Conservation (phyloP, 495 filamentous ascomycete species). For the Barbatosphaeria neglecta region DNA sequence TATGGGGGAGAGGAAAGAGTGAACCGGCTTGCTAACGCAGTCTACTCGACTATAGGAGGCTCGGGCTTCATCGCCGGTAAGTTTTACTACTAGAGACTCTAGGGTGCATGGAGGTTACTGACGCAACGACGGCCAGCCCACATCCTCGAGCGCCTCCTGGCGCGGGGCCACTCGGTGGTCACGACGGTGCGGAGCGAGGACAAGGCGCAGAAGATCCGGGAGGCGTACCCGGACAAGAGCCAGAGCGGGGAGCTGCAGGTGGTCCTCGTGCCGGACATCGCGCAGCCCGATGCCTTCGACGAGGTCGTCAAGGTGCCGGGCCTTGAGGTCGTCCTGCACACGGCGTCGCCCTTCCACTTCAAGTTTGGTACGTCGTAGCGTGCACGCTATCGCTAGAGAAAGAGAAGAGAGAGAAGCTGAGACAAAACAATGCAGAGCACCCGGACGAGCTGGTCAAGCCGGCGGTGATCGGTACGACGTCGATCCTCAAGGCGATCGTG, state of each 20-base stretch:
- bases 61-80: slow-evolving; percentile 41
- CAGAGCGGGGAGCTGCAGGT: slow-evolving; percentile 59
- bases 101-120: too few species aligned
- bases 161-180: slow-evolving; percentile 60
- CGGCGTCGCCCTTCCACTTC: slow-evolving; percentile 77
- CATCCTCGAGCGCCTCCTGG: slow-evolving; percentile 62
- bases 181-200: slow-evolving; percentile 72
- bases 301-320: slow-evolving; percentile 63
- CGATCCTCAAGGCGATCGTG: slow-evolving; percentile 65
- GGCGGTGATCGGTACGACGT: slow-evolving; percentile 73
- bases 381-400: not conserved
- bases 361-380: slow-evolving; percentile 31
- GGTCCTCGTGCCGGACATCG: slow-evolving; percentile 75
- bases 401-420: not conserved
- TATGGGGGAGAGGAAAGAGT: not conserved
- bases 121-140: slow-evolving; percentile 48
- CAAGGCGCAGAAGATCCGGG: slow-evolving; percentile 66
- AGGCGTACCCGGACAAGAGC: slow-evolving; percentile 45
- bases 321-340: slow-evolving; percentile 81
- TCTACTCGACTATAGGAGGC: slow-evolving; percentile 28
- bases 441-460: slow-evolving; percentile 73
- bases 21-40: not conserved
- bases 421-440: slow-evolving; percentile 32
- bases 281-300: slow-evolving; percentile 63
- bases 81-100: slow-evolving; percentile 8